phyloP scores from a whole-genome alignment of 805 yeast genomes.

The Yarrowia porcina region DNA sequence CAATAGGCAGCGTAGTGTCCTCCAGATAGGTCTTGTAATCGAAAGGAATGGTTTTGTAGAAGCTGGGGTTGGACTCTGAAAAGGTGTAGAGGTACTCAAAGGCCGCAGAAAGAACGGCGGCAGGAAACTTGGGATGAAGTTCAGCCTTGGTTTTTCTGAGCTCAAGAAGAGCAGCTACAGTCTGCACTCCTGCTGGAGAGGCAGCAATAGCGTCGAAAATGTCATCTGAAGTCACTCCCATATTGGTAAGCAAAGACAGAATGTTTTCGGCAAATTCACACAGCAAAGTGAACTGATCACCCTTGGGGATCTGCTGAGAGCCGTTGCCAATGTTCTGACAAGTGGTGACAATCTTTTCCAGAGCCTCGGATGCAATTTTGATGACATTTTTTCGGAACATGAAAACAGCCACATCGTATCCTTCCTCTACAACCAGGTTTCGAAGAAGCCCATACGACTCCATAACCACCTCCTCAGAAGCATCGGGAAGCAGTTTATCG shows the following conservation, averaged over 20 bases:
- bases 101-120: slow-evolving; percentile 2
- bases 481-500: slow-evolving; percentile 63
- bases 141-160: slow-evolving; percentile 24
- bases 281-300: slow-evolving; percentile 20
- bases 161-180: slow-evolving; percentile 26
- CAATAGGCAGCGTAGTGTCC: not conserved
- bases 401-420: slow-evolving; percentile 71
- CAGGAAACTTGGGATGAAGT: slow-evolving; percentile 14
- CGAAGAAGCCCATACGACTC: slow-evolving; percentile 79
- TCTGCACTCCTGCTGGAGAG: slow-evolving; percentile 32
- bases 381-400: slow-evolving; percentile 79
- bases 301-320: slow-evolving; percentile 27
- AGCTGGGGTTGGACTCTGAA: slow-evolving; percentile 34
- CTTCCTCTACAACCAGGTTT: slow-evolving; percentile 80
- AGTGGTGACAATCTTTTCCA: slow-evolving; percentile 51
- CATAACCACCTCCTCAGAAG: slow-evolving; percentile 69
- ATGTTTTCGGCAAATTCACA: slow-evolving; percentile 68
- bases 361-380: slow-evolving; percentile 52
- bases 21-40: slow-evolving; percentile 17
- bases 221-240: slow-evolving; percentile 63
- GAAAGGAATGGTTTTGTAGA: slow-evolving; percentile 26
- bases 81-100: slow-evolving; percentile 36
- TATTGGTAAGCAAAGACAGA: slow-evolving; percentile 61
- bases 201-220: slow-evolving; percentile 46
- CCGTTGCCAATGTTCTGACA: slow-evolving; percentile 38